These are phyloP conservation scores for Wakefieldia striispora DNA, from an alignment of 768 basidiomycete species.

Conservation along the genomic window DNA sequence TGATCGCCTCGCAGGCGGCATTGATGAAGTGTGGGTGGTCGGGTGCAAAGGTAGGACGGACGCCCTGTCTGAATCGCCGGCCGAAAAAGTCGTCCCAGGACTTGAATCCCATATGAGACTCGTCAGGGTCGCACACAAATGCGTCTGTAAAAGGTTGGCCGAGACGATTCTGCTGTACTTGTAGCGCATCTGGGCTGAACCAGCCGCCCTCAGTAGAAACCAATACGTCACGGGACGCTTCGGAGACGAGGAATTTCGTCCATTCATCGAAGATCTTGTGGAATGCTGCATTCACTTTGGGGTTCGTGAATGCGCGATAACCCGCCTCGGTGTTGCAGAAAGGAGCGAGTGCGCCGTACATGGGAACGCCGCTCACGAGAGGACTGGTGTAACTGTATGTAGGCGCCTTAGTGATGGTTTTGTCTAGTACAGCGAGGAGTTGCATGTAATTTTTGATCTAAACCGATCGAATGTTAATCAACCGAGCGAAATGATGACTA, in stretches of 20 bases:
- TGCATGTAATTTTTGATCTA: conserved; percentile 9
- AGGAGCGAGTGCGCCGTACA: conserved; percentile 22
- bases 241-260: conserved; percentile 44
- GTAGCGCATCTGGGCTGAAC: conserved; percentile 40
- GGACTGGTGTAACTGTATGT: conserved; percentile 17
- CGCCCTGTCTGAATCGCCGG: conserved; percentile 35
- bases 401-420: conserved; percentile 13
- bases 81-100: conserved; percentile 61
- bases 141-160: conserved; percentile 34
- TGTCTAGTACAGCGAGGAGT: conserved; percentile 30
- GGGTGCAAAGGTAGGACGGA: conserved; percentile 39
- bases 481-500: not conserved
- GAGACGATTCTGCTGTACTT: conserved; percentile 2
- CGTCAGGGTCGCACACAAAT: conserved; percentile 40
- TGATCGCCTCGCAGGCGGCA: conserved; percentile 52
- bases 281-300: conserved; percentile 44
- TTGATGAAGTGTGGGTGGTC: conserved; percentile 38
- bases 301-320: conserved; percentile 28
- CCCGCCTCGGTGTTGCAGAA: conserved; percentile 24
- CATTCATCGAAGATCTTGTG: conserved; percentile 51
- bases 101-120: conserved; percentile 41
- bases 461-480: no score
- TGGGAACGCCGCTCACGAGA: conserved; percentile 24
- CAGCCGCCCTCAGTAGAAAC: conserved; percentile 40
- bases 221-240: conserved; percentile 44